phyloP scores from a whole-genome alignment of 2,329 filamentous ascomycete species.

The Pseudopyrenochaeta lycopersici region DNA sequence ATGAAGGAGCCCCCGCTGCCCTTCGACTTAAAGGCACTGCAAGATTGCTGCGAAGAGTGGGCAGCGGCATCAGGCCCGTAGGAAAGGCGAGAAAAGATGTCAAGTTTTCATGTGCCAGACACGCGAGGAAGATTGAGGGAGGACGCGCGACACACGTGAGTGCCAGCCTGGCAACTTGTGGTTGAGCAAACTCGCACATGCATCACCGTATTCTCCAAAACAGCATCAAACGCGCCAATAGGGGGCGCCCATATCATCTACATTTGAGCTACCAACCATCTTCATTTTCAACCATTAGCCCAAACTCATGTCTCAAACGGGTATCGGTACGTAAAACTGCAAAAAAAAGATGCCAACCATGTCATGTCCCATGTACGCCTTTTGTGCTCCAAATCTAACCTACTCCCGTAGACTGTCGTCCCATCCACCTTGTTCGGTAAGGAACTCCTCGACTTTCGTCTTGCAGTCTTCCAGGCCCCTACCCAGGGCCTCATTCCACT shows the following conservation, averaged over 20 bases:
- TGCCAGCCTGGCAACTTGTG: no score
- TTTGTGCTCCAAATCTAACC: conserved; percentile 3
- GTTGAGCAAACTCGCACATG: no score
- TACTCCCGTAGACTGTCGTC: conserved; percentile 69
- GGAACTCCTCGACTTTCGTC: conserved; percentile 75
- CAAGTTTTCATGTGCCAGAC: no score
- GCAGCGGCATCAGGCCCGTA: not conserved
- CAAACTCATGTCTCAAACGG: conserved; percentile 34
- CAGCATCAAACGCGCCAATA: no score
- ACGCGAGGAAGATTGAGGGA: no score
- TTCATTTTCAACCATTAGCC: conserved; percentile 9
- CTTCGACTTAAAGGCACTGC: not conserved
- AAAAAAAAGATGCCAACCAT: conserved; percentile 29
- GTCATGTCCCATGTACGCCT: conserved; percentile 11
- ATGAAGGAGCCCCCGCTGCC: conserved; percentile 24
- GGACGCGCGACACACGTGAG: no score
- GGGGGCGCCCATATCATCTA: no score
- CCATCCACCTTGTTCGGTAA: conserved; percentile 85
- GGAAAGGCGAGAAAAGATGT: not conserved
- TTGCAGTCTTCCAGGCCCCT: conserved; percentile 77
- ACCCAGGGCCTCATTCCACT: conserved; percentile 90
- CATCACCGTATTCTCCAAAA: no score
- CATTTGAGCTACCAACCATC: conserved; percentile 4
- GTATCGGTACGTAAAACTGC: conserved; percentile 46
- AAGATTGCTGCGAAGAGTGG: no score